Base-by-base conservation (phyloP, 208 protist species). In the Sergeia podlipaevii region DNA sequence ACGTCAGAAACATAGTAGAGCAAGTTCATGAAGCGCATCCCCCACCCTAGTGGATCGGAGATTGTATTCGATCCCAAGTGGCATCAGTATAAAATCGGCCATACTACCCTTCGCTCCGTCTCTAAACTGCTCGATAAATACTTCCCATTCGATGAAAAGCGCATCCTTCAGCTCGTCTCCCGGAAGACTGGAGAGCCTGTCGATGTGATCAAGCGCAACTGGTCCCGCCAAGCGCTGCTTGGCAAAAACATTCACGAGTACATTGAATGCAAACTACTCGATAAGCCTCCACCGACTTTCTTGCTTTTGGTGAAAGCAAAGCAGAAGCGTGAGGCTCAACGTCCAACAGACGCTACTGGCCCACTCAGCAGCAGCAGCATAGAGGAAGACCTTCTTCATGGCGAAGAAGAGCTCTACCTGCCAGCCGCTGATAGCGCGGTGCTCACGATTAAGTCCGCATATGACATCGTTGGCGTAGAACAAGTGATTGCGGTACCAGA, bases 211-310 rank as follows among this genome's bases (percentile, higher is more conserved):
- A 85, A 86, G 55, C 54, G 50, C 2, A 54, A 63, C 28, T 94
- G 87, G 84, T 62, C 43, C 27, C 66, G 77, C 4, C 82, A 91
- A 65, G 83, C 83, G 39, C 65, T 94, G n/a, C 69, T 94, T 11
- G 87, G 87, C n/a, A 89, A 90, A 53, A 94, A 94, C 58, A 70
- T 94, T 15, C 87, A 94, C 62, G 80, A 76, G 63, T 91, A 84
- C 48, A 91, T 94, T 61, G 87, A 94, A 48, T 77, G 65, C 51
- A 72, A 65, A 26, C 70, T 94, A 7, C 65, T 79, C 26, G 67
- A 77, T 18, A 55, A 77, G 18, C 86, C 86, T 28, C 78, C 81
- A 29, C 86, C 86, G 32, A 61, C 77, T 1, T 85, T 81, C 54
- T 69, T 66, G 45, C 42, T 84, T 34, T 50, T 92, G 11, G 24